Evolutionary conservation across 371 early-diverging fungal species (phyloP), one percentile per base, ranked within the genome.

Genomic region (Dinochytrium kinnereticum): DNA sequence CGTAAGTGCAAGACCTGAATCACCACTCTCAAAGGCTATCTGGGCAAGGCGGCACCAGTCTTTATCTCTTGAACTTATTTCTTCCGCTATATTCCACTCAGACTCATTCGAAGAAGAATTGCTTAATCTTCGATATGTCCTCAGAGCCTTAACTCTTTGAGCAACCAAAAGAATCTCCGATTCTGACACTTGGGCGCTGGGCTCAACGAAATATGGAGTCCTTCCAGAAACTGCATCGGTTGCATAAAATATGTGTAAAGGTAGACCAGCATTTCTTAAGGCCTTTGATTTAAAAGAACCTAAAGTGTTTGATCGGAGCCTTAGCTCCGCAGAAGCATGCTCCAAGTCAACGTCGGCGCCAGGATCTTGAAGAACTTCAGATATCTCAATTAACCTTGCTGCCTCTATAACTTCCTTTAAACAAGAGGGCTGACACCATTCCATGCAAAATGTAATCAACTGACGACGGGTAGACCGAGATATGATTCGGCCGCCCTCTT

Each of bases 291-390:
- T n/a, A n/a, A n/a, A n/a, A n/a, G n/a, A n/a, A n/a, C n/a, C n/a
- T n/a, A n/a, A n/a, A n/a, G n/a, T n/a, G n/a, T n/a, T n/a, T n/a
- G n/a, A n/a, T n/a, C n/a, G n/a, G n/a, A n/a, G n/a, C n/a, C n/a
- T n/a, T n/a, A n/a, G n/a, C n/a, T n/a, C n/a, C n/a, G n/a, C n/a
- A n/a, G n/a, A n/a, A n/a, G n/a, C n/a, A n/a, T n/a, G n/a, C n/a
- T 24, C 26, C 24, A 59, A 13, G 36, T 75, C 59, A 66, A 2
- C 10, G 40, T 36, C 64, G 2, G 44, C 51, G 68, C 19, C 17
- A 67, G 36, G 3, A 89, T n/a, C n/a, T 26, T 80, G 75, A 55
- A 92, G 71, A 1, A 90, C 84, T 57, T 85, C 86, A 26, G 80
- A 80, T 0, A 89, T 77, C 40, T 74, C 51, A 2, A 30, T 65